Conservation (phyloP, 176 grass and related monocot genomes). For the Ensete glaucum region DNA sequence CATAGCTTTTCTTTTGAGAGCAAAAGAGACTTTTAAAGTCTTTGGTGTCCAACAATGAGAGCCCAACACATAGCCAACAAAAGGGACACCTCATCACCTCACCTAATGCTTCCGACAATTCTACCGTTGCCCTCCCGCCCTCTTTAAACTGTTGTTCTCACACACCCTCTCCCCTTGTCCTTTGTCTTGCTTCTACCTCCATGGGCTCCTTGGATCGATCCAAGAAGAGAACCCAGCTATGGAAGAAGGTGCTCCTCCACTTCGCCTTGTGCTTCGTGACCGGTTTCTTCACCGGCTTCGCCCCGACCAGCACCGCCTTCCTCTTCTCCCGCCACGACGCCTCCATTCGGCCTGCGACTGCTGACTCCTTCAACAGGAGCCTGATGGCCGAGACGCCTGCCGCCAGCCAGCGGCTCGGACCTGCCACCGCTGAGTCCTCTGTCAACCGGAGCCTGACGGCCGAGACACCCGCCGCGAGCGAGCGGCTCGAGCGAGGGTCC, state of each 20-base stretch:
- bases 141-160: conserved; percentile 29
- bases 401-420: background rate
- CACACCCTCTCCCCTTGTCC: conserved; percentile 5
- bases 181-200: background rate
- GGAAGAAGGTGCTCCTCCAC: conserved; percentile 91
- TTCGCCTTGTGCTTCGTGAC: conserved; percentile 97
- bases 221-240: conserved; percentile 53
- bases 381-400: conserved; percentile 10
- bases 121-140: conserved; percentile 28
- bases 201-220: conserved; percentile 33
- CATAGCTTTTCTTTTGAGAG: background rate
- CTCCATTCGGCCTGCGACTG: background rate
- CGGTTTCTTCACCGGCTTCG: conserved; percentile 99
- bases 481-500: background rate
- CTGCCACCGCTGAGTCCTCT: conserved; percentile 4
- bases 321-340: conserved; percentile 14
- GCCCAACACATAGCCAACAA: background rate
- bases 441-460: conserved; percentile 20
- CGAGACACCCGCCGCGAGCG: background rate
- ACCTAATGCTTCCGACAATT: background rate
- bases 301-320: conserved; percentile 44
- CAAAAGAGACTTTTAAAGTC: background rate
- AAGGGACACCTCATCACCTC: background rate
- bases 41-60: background rate
- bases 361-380: conserved; percentile 10